Base-by-base conservation (phyloP, 352 stramenopile genomes). In the Globisporangium alternatum region DNA sequence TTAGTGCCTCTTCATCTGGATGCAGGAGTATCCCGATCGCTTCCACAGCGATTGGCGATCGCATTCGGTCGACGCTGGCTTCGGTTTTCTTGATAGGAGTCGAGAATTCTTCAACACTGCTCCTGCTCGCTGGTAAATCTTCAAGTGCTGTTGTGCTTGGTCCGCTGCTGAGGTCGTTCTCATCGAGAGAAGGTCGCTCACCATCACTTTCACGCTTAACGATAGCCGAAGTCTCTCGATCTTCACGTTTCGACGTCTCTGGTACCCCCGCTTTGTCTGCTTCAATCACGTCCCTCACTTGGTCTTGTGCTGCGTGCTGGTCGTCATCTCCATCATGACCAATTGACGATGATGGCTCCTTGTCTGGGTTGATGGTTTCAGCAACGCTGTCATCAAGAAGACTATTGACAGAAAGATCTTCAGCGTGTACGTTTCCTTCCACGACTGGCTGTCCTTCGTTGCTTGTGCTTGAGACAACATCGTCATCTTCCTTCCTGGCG, bases 11-110 rank as follows among this genome's bases (percentile, higher is more conserved):
- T 13, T 66, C 45, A n/a, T 21, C 2, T 1, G 59, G 22, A 35
- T 65, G 45, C 19, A 1, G 15, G 7, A 62, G 43, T 13, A 17
- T 53, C 8, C 47, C 37, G 44, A 62, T 62, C 41, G 30, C 19
- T 28, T 8, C 48, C 6, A 21, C n/a, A 51, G 19, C 51, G 13
- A 45, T 45, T 41, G 51, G 28, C 3, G 51, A 17, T 41, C 12
- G 51, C 49, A 41, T 22, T 9, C 17, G 43, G 6, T 49, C 43
- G 17, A 25, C 25, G 15, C 17, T 56, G 5, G 0, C 28, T 25
- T 56, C 28, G 5, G 17, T 15, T 28, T 56, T 17, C 13, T 25
- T 41, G 15, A 15, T 19, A 13, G 51, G 4, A 1, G 51, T n/a
- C 28, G 30, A 56, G 2, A 8, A 19, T 9, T 39, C 21, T 19